Evolutionary conservation across 1,139 yeast species (phyloP), one percentile per base, ranked within the genome.

Genomic region (Pichia sp.): DNA sequence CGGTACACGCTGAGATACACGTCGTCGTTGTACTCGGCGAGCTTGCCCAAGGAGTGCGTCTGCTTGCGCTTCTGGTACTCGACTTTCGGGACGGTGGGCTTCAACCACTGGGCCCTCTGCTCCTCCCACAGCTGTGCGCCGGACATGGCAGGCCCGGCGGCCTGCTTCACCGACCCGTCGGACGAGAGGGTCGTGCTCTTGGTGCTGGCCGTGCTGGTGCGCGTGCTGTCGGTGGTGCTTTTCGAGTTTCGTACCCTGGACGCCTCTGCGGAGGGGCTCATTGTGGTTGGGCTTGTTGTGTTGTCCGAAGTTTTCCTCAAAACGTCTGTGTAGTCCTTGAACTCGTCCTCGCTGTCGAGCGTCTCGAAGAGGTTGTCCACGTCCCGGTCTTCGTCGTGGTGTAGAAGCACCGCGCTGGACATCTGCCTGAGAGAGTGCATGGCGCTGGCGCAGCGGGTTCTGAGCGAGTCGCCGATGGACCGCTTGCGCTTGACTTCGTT

Each of bases 31-130:
- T 44, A 36, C 15, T 53, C 36, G 6, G 80, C 72, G 54, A 73
- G 71, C 38, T 70, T 72, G 44, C 75, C 68, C 31, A 78, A 66
- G 3, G 66, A 68, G 44, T 64, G 72, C 13, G 66, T 59, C 7
- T 62, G 54, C 50, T 50, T 63, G 48, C 57, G 70, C 58, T 49
- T 65, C 58, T 50, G 63, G 50, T 64, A 16, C 34, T 70, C 62
- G 45, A 63, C 59, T 15, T 57, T 45, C 1, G 66, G 51, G 2
- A 55, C 13, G 0, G 72, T 60, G 13, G 73, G 69, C 30, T 68
- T 69, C 31, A 78, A 66, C 95, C 95, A 86, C 53, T 80, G 75
- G 8, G 68, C 65, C 52, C 90, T 73, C 58, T 89, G 78, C 55
- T 73, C 70, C 53, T 77, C 76, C 92, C 90, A 87, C 29, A 85